Evolutionary conservation across 441 rosid species (phyloP).

Genomic region (Euphorbia schlechtendalii): DNA sequence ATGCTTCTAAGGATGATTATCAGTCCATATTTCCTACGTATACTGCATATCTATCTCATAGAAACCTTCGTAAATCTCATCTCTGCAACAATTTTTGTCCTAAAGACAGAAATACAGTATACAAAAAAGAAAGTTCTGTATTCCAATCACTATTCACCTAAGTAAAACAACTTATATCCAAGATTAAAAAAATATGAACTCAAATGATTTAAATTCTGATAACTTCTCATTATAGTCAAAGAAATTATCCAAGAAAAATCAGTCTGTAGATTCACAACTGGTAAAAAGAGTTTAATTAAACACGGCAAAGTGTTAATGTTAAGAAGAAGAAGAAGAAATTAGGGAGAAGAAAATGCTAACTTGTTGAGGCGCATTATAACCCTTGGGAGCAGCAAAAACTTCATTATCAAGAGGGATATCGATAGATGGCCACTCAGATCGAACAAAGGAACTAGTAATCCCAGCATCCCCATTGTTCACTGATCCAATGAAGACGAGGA

Average conservation of each 20-base stretch:
- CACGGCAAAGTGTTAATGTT: no score
- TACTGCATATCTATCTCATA: background rate
- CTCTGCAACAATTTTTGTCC: background rate
- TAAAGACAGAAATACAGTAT: background rate
- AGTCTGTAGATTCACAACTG: background rate
- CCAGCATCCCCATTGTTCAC: slow-evolving; percentile 26
- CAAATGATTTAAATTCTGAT: no score
- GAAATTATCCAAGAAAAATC: background rate
- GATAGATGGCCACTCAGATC: slow-evolving; percentile 39
- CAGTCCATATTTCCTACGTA: background rate
- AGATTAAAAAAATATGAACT: no score
- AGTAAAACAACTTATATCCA: no score
- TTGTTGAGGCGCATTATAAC: slow-evolving; percentile 45
- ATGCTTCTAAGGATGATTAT: no score
- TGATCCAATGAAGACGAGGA: slow-evolving; percentile 32
- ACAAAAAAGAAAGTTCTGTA: background rate
- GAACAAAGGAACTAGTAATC: slow-evolving; percentile 31
- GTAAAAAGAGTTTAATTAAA: background rate
- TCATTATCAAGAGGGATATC: slow-evolving; percentile 42
- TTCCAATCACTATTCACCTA: background rate
- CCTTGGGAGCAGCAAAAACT: slow-evolving; percentile 39
- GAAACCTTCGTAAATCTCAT: background rate
- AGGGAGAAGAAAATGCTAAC: slow-evolving; percentile 19
- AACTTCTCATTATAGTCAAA: no score
- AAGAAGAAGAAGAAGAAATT: no score